Percentiles rank a stretch among this genome's conserved stretches.
These are phyloP conservation scores for Suillus placidus DNA, from an alignment of 768 basidiomycete species.

Conservation along the genomic window DNA sequence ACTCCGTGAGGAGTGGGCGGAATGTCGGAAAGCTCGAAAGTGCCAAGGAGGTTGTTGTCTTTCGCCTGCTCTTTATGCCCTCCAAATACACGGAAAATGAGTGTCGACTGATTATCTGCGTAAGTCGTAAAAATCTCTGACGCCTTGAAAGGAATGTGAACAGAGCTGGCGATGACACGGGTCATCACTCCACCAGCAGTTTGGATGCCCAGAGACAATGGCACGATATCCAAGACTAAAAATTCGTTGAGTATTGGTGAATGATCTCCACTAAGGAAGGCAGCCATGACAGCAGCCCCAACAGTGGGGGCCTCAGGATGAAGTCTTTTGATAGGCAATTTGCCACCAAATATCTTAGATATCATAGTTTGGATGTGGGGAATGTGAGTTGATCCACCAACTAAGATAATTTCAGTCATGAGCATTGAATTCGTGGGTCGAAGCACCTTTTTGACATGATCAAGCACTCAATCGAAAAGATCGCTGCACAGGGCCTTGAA, in stretches of 20 bases:
- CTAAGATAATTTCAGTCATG: constrained; percentile 96
- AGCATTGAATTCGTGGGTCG: constrained; percentile 94
- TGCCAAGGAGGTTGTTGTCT: constrained; percentile 98
- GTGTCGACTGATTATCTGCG: constrained; percentile 92
- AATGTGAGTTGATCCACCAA: constrained; percentile 98
- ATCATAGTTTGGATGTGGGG: constrained; percentile 97
- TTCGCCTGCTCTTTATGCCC: constrained; percentile 98
- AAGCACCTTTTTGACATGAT: constrained; percentile 97
- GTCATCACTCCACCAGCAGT: too few relatives aligned
- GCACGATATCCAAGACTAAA: constrained; percentile 91
- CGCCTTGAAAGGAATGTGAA: constrained; percentile 97
- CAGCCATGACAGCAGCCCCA: constrained; percentile 73
- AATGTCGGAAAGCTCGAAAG: constrained; percentile 96
- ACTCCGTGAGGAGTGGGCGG: constrained; percentile 98
- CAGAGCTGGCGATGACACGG: constrained; percentile 96
- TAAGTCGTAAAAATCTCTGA: constrained; percentile 94
- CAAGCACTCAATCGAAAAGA: constrained; percentile 89
- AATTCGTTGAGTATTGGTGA: constrained; percentile 97
- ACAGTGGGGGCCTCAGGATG: constrained; percentile 99
- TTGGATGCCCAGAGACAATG: constrained; percentile 93
- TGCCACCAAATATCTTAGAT: constrained; percentile 97
- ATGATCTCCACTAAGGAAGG: constrained; percentile 95
- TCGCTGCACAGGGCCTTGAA: constrained; percentile 96
- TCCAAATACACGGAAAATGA: constrained; percentile 97
- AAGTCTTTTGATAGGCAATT: constrained; percentile 98